phyloP scores from a whole-genome alignment of 2,329 filamentous ascomycete species.

The Colletotrichum sp. region DNA sequence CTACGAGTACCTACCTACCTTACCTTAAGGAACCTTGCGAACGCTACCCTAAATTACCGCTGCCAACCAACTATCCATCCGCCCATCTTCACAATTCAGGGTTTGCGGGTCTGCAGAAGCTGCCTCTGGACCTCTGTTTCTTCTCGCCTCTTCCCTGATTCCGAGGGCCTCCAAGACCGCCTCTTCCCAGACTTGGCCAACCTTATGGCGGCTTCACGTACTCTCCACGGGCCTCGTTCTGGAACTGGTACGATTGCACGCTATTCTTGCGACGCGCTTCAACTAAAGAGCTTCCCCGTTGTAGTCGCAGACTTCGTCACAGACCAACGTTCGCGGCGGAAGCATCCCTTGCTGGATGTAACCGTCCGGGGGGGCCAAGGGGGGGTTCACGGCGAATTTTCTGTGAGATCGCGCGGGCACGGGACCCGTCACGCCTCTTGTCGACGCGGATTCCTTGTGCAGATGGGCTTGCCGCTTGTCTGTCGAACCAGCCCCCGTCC shows the following conservation, averaged over 20 bases:
- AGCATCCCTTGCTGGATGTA: constrained; percentile 21
- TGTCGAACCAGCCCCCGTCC: constrained; percentile 12
- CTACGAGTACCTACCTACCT: neutral
- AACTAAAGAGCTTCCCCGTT: neutral
- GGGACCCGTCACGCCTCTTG: constrained; percentile 6
- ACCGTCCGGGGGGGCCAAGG: constrained; percentile 12
- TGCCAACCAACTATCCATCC: constrained; percentile 3
- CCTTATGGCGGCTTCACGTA: neutral
- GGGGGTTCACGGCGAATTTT: constrained; percentile 22
- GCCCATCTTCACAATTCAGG: neutral
- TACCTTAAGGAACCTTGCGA: neutral
- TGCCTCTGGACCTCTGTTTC: neutral
- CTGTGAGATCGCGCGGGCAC: constrained; percentile 20
- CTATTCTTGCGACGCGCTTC: constrained; percentile 13
- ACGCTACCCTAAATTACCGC: constrained; percentile 7
- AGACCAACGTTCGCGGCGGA: constrained; percentile 15
- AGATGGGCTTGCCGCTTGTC: constrained; percentile 19
- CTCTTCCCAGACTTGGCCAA: neutral
- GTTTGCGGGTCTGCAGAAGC: neutral
- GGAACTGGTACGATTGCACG: neutral
- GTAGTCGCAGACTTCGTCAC: constrained; percentile 16
- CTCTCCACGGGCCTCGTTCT: neutral
- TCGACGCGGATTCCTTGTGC: constrained; percentile 13
- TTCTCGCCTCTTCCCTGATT: neutral
- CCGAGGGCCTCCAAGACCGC: neutral